These are phyloP conservation scores for Podospora appendiculata DNA, from an alignment of 495 filamentous ascomycete genomes.

Conservation along the genomic window DNA sequence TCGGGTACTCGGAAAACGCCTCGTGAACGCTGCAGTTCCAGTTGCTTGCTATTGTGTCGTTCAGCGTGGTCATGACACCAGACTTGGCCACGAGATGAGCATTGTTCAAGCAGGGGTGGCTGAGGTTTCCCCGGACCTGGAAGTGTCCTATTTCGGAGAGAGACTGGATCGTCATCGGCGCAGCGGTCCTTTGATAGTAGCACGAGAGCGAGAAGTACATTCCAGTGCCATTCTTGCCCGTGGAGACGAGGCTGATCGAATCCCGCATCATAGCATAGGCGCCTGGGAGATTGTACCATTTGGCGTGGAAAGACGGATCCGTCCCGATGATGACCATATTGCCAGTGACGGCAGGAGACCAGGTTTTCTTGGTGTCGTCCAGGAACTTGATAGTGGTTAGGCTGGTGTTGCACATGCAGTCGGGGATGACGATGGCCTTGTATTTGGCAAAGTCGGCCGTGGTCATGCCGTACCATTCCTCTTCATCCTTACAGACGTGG, in stretches of 20 bases:
- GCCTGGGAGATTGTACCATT: constrained; percentile 17
- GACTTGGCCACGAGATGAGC: constrained; percentile 39
- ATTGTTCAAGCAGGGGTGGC: constrained; percentile 32
- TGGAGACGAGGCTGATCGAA: constrained; percentile 16
- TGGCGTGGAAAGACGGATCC: constrained; percentile 21
- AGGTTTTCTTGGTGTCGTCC: constrained; percentile 19
- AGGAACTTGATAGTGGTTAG: constrained; percentile 20
- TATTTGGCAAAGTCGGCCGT: constrained; percentile 23
- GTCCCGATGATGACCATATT: constrained; percentile 26
- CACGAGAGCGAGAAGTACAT: constrained; percentile 27
- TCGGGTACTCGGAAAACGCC: constrained; percentile 37
- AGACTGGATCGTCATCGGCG: constrained; percentile 24
- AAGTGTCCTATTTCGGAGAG: constrained; percentile 41
- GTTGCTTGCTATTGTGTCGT: constrained; percentile 33
- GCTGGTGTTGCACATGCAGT: constrained; percentile 19
- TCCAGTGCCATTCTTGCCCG: constrained; percentile 17
- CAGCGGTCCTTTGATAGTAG: constrained; percentile 17
- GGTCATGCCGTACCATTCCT: constrained; percentile 23
- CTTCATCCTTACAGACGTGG: constrained; percentile 18
- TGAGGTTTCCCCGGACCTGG: constrained; percentile 30
- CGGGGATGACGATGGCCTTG: constrained; percentile 22
- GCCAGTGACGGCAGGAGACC: constrained; percentile 24
- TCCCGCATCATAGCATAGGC: constrained; percentile 21
- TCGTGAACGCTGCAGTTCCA: constrained; percentile 46
- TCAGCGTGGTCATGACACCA: constrained; percentile 28